A percentile compares a stretch with the other conserved stretches of the same genome.
Evolutionary conservation across 2,329 filamentous ascomycete genomes (phyloP).

Genomic region (Saccharata proteae): DNA sequence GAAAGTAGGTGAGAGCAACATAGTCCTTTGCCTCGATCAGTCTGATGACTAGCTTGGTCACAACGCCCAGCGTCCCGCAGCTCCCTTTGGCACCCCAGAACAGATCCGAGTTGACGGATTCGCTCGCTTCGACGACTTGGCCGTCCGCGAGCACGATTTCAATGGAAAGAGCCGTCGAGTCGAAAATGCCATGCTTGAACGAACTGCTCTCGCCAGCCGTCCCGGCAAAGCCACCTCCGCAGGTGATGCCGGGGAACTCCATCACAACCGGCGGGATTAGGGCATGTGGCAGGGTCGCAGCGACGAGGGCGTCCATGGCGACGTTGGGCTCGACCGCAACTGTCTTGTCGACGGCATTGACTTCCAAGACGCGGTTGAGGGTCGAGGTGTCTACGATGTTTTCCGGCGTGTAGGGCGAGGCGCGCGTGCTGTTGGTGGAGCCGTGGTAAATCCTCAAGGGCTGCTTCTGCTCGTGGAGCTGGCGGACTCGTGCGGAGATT

Average conservation of each 20-base stretch:
- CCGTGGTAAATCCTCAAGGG: constrained; percentile 69
- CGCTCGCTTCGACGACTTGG: constrained; percentile 42
- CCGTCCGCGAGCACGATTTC: constrained; percentile 56
- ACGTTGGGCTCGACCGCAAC: constrained; percentile 61
- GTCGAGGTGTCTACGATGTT: constrained; percentile 55
- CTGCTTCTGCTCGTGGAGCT: constrained; percentile 39
- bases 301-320: constrained; percentile 52
- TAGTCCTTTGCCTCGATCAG: constrained; percentile 34
- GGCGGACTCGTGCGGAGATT: constrained; percentile 34
- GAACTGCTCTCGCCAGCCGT: constrained; percentile 57
- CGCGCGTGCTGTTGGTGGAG: constrained; percentile 63
- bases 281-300: constrained; percentile 42
- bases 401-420: constrained; percentile 27
- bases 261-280: constrained; percentile 56
- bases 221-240: constrained; percentile 55
- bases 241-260: constrained; percentile 63
- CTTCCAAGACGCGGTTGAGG: constrained; percentile 49
- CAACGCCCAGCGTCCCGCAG: constrained; percentile 55
- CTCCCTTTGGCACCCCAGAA: constrained; percentile 54
- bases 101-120: constrained; percentile 43
- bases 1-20: constrained; percentile 38
- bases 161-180: constrained; percentile 47
- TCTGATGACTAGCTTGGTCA: constrained; percentile 43
- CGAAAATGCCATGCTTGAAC: constrained; percentile 57
- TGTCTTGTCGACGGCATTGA: constrained; percentile 42